Percentiles rank a stretch among this genome's conserved stretches.
These are phyloP conservation scores for Scorias spongiosa DNA, from an alignment of 2,329 filamentous ascomycete species.

Conservation along the genomic window DNA sequence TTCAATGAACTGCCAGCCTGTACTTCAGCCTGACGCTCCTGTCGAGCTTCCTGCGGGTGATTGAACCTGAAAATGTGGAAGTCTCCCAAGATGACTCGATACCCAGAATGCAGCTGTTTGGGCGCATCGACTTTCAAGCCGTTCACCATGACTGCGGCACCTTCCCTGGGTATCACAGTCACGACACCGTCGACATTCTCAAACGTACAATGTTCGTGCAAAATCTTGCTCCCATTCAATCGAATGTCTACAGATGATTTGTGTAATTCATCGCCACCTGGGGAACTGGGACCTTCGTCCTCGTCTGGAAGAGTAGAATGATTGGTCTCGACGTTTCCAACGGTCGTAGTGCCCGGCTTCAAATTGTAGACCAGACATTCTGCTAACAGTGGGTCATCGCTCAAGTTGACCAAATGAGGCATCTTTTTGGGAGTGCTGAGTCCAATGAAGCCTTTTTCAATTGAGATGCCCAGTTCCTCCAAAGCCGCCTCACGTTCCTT, in stretches of 20 bases:
- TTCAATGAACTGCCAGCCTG: conserved; percentile 68
- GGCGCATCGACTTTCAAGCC: conserved; percentile 78
- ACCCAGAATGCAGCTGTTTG: conserved; percentile 76
- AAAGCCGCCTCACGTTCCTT: conserved; percentile 90
- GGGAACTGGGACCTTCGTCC: conserved; percentile 1
- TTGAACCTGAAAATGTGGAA: conserved; percentile 99
- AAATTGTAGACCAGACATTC: conserved; percentile 97
- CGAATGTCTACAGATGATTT: conserved; percentile 64
- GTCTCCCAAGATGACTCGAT: conserved; percentile 87
- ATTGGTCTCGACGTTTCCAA: conserved; percentile 83
- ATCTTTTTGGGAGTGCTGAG: conserved; percentile 96
- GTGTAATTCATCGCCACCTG: conserved; percentile 5
- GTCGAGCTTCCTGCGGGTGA: conserved; percentile 86
- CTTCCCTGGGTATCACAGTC: conserved; percentile 75
- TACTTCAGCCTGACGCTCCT: conserved; percentile 51
- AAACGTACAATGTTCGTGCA: conserved; percentile 84
- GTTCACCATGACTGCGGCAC: conserved; percentile 97
- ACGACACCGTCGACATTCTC: conserved; percentile 88
- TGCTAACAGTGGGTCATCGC: conserved; percentile 63
- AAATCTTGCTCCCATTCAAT: conserved; percentile 81
- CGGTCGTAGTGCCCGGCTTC: conserved; percentile 85
- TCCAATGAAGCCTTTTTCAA: conserved; percentile 94
- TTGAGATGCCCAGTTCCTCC: conserved; percentile 94
- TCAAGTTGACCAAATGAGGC: conserved; percentile 95
- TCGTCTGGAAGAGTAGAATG: conserved; percentile 19